Percentiles rank a stretch among this genome's conserved stretches.
Evolutionary conservation across 768 basidiomycete genomes (phyloP).

Genomic region (Rhodosporidiobolus odoratus): DNA sequence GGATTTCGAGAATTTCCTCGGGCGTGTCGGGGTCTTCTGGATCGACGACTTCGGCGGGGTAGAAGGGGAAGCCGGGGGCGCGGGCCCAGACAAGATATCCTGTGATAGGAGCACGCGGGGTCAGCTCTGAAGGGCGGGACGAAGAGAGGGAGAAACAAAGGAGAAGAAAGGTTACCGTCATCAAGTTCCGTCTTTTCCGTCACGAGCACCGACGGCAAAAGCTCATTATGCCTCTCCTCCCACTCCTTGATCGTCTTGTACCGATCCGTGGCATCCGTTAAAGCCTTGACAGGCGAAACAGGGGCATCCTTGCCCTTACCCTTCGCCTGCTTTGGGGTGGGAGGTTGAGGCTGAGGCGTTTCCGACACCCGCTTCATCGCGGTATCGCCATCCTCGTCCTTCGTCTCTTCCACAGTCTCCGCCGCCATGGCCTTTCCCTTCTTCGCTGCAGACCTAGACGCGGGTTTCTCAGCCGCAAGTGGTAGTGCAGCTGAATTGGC

Average conservation of each 20-base stretch:
- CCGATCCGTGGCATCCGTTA: not conserved
- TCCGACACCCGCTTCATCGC: no score
- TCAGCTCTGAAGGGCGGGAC: not conserved
- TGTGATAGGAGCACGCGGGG: not conserved
- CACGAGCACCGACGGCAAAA: not conserved
- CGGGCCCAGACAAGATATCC: constrained; percentile 13
- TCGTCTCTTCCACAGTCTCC: constrained; percentile 59
- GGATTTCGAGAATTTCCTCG: not conserved
- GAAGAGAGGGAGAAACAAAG: not conserved
- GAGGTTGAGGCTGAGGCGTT: no score
- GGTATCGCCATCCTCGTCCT: constrained; percentile 46
- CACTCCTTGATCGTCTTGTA: not conserved
- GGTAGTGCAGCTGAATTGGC: no score
- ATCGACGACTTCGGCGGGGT: constrained; percentile 22
- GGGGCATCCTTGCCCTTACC: constrained; percentile 59
- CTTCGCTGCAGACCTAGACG: not conserved
- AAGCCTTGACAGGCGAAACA: constrained; percentile 64
- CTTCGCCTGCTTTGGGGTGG: no score
- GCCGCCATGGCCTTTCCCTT: constrained; percentile 45
- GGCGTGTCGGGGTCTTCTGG: constrained; percentile 1
- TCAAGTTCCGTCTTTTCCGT: not conserved
- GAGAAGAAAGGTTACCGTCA: not conserved
- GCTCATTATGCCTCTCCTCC: not conserved
- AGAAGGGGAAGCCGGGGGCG: not conserved
- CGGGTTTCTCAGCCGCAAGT: not conserved